A percentile compares a stretch with the other conserved stretches of the same genome.
phyloP scores from a whole-genome alignment of 352 stramenopile species.

The Thalassiosira mediterranea region DNA sequence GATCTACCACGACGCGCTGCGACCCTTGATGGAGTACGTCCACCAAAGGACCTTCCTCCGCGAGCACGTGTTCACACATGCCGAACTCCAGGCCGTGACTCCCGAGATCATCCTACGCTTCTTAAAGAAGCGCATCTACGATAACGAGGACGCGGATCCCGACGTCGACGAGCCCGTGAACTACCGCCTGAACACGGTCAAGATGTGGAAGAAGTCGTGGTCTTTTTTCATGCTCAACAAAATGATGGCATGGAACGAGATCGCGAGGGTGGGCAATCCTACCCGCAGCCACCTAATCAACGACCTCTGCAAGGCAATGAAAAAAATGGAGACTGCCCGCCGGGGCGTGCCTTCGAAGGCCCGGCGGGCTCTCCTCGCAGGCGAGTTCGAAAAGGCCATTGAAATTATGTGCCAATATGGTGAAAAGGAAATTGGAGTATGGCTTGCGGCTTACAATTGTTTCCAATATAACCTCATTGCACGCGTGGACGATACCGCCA shows the following conservation, averaged over 20 bases:
- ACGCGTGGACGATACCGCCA: slow-evolving; percentile 32
- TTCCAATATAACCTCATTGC: slow-evolving; percentile 43
- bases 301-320: slow-evolving; percentile 21
- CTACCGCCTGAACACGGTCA: slow-evolving; percentile 11
- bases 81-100: background rate
- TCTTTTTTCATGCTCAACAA: slow-evolving; percentile 18
- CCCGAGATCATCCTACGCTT: background rate
- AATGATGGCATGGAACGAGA: slow-evolving; percentile 16
- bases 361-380: background rate
- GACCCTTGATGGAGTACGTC: background rate
- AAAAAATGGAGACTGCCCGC: slow-evolving; percentile 16
- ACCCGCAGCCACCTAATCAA: background rate
- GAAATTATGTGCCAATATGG: background rate
- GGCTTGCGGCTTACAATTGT: slow-evolving; percentile 4
- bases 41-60: background rate
- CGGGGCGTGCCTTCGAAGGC: slow-evolving; percentile 1
- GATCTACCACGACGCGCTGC: background rate
- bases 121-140: background rate
- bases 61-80: background rate
- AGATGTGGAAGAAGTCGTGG: slow-evolving; percentile 33
- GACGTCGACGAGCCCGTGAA: slow-evolving; percentile 5
- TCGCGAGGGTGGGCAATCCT: slow-evolving; percentile 19
- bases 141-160: background rate
- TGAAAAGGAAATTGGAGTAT: slow-evolving; percentile 5
- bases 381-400: slow-evolving; percentile 25